Base-by-base conservation (phyloP, 768 basidiomycete species). In the Chiua virens region DNA sequence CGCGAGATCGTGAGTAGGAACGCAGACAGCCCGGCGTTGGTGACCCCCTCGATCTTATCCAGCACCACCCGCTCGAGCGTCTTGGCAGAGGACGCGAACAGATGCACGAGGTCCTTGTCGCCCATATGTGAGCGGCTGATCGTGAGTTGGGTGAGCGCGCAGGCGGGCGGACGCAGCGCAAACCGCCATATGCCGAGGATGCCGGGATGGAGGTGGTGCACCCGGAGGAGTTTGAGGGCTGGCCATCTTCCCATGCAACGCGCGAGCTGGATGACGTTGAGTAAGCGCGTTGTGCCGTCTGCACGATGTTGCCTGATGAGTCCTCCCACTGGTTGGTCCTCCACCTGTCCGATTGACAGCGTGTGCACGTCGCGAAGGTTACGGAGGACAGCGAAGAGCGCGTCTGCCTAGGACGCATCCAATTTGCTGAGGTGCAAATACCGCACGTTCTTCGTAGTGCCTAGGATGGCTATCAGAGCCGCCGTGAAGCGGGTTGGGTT, bases 1-100 rank as follows among this genome's bases (percentile, higher is more conserved):
- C 17, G 53, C 5, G 62, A 43, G 5, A 63, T 35, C 0, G 40
- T 47, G 10, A 53, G 47, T 1, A 63, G 38, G 14, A 63, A 64
- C 21, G 52, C 34, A 18, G 3, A 32, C 17, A 63, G 53, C 5
- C 62, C 59, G 2, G 43, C 10, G 38, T 61, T 61, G 40, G 62
- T 64, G 34, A 64, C 6, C 10, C 62, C 62, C 11, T 51, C 42
- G 49, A 63, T 35, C 14, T 40, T 18, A 5, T 63, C 58, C 1
- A 63, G 35, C 36, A 45, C 50, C 8, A 64, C 62, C 4, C 45
- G 49, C 41, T 63, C 62, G 42, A 63, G 62, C 40, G 58, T 45
- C 1, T 8, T 37, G 1, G 47, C 48, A 1, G 61, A 53, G 11
- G 58, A 48, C 22, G 36, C 22, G 11, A 57, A 58, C 1, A 63